A percentile compares a stretch with the other conserved stretches of the same genome.
Evolutionary conservation across 257 asterid species (phyloP).

Genomic region (Euphrasia confusa): DNA sequence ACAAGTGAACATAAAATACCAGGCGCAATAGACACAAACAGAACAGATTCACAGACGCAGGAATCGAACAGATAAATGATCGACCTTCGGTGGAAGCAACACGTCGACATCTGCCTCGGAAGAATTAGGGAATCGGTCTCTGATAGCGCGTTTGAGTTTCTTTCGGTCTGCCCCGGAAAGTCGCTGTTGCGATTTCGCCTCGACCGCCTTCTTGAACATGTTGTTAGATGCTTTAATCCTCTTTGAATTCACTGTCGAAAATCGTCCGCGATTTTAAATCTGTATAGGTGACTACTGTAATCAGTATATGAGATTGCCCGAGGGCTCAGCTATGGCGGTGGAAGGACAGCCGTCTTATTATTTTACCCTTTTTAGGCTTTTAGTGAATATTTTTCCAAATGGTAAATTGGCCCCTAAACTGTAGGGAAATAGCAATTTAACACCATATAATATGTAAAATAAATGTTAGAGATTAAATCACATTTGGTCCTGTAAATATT

Average conservation of each 20-base stretch:
- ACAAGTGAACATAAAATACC: not conserved
- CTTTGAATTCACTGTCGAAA: not conserved
- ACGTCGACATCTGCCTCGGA: slow-evolving; percentile 66
- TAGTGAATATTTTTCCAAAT: too few relatives aligned
- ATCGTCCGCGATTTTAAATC: not conserved
- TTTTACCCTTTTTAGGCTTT: too few relatives aligned
- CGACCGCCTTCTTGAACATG: slow-evolving; percentile 91
- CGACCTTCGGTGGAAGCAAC: slow-evolving; percentile 88
- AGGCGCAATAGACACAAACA: not conserved
- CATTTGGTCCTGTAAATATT: too few relatives aligned
- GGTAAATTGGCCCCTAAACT: too few relatives aligned
- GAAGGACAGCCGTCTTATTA: not conserved
- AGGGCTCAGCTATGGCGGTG: slow-evolving; percentile 13
- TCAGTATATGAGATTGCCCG: too few relatives aligned
- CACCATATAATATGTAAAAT: too few relatives aligned
- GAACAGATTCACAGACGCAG: not conserved
- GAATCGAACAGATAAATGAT: not conserved
- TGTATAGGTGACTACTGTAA: not conserved
- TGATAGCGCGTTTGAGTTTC: slow-evolving; percentile 70
- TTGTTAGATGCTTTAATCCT: not conserved
- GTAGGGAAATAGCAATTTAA: too few relatives aligned
- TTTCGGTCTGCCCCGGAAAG: slow-evolving; percentile 95
- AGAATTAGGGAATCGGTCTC: slow-evolving; percentile 61
- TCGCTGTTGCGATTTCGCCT: slow-evolving; percentile 86
- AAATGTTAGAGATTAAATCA: too few relatives aligned